Evolutionary conservation across 768 basidiomycete species (phyloP).

Genomic region (Chalciporus sphaerocephalus): DNA sequence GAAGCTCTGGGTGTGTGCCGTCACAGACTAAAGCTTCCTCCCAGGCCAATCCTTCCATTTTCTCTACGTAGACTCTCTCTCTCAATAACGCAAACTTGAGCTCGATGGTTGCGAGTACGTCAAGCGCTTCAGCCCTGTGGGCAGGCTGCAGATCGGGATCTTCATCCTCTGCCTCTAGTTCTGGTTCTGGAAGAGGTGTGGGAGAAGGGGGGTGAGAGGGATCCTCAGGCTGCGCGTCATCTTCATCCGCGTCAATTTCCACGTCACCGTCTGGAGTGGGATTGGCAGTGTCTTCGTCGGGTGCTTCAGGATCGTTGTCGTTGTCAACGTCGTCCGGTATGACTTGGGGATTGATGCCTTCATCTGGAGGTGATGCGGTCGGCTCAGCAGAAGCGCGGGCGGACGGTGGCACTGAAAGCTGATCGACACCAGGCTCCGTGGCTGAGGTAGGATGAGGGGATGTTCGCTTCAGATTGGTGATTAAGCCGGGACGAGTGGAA

Average conservation of each 20-base stretch:
- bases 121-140: conserved; percentile 82
- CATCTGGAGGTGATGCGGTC: conserved; percentile 17
- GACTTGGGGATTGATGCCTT: conserved; percentile 6
- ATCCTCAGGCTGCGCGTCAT: conserved; percentile 27
- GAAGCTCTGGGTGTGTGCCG: conserved; percentile 80
- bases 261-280: conserved; percentile 14
- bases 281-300: conserved; percentile 23
- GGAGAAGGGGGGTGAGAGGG: conserved; percentile 25
- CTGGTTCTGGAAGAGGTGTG: conserved; percentile 22
- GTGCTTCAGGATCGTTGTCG: conserved; percentile 15
- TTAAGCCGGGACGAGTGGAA: conserved; percentile 17
- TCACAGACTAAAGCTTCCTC: conserved; percentile 79
- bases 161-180: conserved; percentile 35
- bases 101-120: conserved; percentile 84
- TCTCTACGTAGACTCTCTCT: conserved; percentile 87
- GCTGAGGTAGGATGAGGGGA: conserved; percentile 12
- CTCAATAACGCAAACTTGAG: conserved; percentile 86
- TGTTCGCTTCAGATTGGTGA: conserved; percentile 7
- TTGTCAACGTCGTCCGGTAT: conserved; percentile 28
- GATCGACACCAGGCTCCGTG: conserved; percentile 20
- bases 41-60: conserved; percentile 86
- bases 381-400: conserved; percentile 18
- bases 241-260: conserved; percentile 31
- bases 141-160: conserved; percentile 75
- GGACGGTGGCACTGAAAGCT: conserved; percentile 18